Evolutionary conservation across 2,329 filamentous ascomycete genomes (phyloP), one percentile per base, ranked within the genome.

Genomic region (Penicillium sp.): DNA sequence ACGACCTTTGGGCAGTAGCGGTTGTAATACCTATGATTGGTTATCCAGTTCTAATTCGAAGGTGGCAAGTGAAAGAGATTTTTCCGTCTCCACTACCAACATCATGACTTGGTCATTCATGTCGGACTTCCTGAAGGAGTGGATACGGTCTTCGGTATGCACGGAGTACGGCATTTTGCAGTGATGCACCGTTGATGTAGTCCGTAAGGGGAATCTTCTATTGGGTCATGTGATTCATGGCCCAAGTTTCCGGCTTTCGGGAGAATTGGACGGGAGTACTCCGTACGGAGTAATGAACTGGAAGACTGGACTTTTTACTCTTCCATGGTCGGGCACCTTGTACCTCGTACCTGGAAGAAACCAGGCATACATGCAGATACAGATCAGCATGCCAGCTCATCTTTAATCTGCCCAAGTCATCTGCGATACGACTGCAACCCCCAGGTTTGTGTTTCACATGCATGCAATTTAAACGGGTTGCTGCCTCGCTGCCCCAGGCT

Each of bases 21-120:
- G n/a, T 25, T 48, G 53, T 22, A 22, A 11, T 14, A 22, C 9
- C 12, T 25, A 25, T 45, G 30, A 45, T 51, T 44, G 41, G 36
- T 2, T 19, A 26, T 14, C 28, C 28, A 7, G 19, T 25, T 45
- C 8, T 16, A 44, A 17, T 22, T 4, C 3, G 3, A 36, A n/a
- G 22, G 60, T 64, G 61, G 61, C 60, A 40, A 55, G 36, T 9
- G n/a, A 33, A 33, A 53, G n/a, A 8, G 16, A 14, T 37, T 36
- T 47, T 16, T 42, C 11, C 5, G 36, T 28, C 45, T 28, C 45
- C 45, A 48, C 45, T 25, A 16, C 3, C 38, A 17, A 19, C 37
- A 50, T 45, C 40, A 45, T 51, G 40, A 45, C 40, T 37, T 22
- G 49, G 41, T 51, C 48, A 50, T 35, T 12, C 26, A n/a, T 30